phyloP scores from a whole-genome alignment of 2,329 filamentous ascomycete genomes.

The Delphinella strobiligena region DNA sequence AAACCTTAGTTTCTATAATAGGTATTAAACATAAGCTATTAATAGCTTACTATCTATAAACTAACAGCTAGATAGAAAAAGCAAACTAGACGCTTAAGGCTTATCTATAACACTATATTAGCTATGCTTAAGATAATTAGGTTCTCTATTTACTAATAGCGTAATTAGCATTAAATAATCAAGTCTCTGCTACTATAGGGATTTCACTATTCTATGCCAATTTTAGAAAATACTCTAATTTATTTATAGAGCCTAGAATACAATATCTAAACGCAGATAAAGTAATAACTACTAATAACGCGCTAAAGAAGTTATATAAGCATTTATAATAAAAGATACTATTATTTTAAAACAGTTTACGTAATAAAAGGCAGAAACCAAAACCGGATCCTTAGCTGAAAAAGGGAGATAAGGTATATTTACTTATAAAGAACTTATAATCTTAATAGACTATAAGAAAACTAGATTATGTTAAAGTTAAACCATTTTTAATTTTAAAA shows the following conservation, averaged over 20 bases:
- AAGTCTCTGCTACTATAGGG: conserved; percentile 9
- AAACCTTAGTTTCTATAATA: conserved; percentile 9
- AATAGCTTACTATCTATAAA: conserved; percentile 18
- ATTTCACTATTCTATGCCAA: conserved; percentile 14
- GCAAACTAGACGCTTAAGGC: conserved; percentile 15
- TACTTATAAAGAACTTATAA: conserved; percentile 10
- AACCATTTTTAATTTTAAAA: conserved; percentile 11
- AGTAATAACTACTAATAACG: conserved; percentile 1
- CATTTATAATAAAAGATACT: conserved; percentile 4
- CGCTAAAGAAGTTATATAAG: conserved; percentile 6
- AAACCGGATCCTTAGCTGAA: conserved; percentile 10
- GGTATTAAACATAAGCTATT: conserved; percentile 14
- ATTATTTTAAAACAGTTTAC: conserved; percentile 4
- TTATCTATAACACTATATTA: conserved; percentile 15
- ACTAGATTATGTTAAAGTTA: conserved; percentile 11
- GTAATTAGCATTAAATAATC: conserved; percentile 16
- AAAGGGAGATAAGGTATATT: conserved; percentile 12
- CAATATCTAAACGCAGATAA: conserved; percentile 4
- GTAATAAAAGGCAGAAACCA: not conserved
- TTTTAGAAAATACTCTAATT: conserved; percentile 8
- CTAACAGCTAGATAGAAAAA: conserved; percentile 17
- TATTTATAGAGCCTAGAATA: conserved; percentile 2
- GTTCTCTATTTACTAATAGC: conserved; percentile 12
- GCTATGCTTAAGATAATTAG: conserved; percentile 15
- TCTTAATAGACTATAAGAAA: conserved; percentile 9